Evolutionary conservation across 768 basidiomycete genomes (phyloP).

Genomic region (Serendipita sp.): DNA sequence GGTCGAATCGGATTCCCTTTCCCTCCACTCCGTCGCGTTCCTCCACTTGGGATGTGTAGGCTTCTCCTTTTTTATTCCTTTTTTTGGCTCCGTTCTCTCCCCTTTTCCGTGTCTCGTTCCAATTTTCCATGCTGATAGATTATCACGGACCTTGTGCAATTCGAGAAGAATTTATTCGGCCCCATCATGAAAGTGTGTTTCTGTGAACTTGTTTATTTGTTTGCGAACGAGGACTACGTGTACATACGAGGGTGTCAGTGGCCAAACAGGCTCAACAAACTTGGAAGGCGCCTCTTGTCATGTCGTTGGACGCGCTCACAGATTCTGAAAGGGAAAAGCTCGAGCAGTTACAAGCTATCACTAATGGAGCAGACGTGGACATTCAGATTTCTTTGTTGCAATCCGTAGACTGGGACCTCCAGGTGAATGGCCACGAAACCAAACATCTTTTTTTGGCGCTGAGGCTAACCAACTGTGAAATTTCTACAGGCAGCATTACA

Average conservation of each 20-base stretch:
- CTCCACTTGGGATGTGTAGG: no score
- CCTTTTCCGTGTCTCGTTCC: neutral
- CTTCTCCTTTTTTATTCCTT: no score
- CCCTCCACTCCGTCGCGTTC: no score
- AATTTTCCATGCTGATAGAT: conserved; percentile 2
- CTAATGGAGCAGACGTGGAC: conserved; percentile 43
- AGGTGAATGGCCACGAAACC: conserved; percentile 37
- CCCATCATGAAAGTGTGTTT: neutral
- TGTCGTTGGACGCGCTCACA: neutral
- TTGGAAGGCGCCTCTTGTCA: neutral
- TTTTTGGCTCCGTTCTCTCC: neutral
- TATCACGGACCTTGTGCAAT: conserved; percentile 4
- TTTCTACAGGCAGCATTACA: conserved; percentile 10
- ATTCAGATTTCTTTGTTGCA: conserved; percentile 43
- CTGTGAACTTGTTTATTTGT: neutral
- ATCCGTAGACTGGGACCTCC: conserved; percentile 56
- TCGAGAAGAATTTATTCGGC: conserved; percentile 6
- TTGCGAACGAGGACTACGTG: neutral
- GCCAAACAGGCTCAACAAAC: neutral
- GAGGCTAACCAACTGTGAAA: neutral
- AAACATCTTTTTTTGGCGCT: neutral
- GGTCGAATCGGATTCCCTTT: no score
- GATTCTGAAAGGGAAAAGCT: conserved; percentile 11
- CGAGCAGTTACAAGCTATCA: conserved; percentile 39
- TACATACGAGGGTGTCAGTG: neutral